Evolutionary conservation across 2,329 filamentous ascomycete genomes (phyloP).

Genomic region (Microsporum ferrugineum): DNA sequence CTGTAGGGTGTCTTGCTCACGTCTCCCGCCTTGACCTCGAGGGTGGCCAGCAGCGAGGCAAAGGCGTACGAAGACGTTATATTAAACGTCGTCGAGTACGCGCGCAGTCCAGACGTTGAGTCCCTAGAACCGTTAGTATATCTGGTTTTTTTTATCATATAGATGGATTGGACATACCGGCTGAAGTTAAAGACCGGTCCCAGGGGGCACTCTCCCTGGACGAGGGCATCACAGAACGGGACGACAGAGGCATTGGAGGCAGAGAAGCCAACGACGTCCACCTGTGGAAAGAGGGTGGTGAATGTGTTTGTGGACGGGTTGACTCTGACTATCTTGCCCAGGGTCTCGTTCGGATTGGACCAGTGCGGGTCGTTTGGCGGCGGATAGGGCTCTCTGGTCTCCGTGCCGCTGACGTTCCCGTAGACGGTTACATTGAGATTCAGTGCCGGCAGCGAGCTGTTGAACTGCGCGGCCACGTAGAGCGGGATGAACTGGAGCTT

Average conservation of each 20-base stretch:
- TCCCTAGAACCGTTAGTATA: neutral
- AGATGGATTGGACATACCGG: conserved; percentile 23
- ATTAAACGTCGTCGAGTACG: conserved; percentile 61
- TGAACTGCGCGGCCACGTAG: conserved; percentile 48
- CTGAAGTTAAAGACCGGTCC: conserved; percentile 57
- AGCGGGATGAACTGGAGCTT: conserved; percentile 71
- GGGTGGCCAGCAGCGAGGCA: conserved; percentile 62
- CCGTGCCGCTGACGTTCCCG: conserved; percentile 77
- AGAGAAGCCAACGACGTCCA: conserved; percentile 67
- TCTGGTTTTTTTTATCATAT: neutral
- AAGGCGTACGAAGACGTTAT: conserved; percentile 80
- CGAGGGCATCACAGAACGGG: conserved; percentile 55
- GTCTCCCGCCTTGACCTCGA: conserved; percentile 68
- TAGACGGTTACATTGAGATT: conserved; percentile 65
- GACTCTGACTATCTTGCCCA: conserved; percentile 66
- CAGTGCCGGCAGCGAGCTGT: conserved; percentile 41
- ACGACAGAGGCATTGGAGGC: conserved; percentile 45
- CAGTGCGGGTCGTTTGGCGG: conserved; percentile 48
- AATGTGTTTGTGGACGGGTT: conserved; percentile 48
- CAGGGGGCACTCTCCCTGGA: conserved; percentile 59
- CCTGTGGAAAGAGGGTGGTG: conserved; percentile 61
- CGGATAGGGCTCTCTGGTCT: conserved; percentile 48
- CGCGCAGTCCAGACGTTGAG: conserved; percentile 46
- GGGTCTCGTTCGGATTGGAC: conserved; percentile 47
- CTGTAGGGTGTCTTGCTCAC: conserved; percentile 51